These are phyloP conservation scores for Glaciozyma antarctica DNA, from an alignment of 768 basidiomycete species.

Conservation along the genomic window DNA sequence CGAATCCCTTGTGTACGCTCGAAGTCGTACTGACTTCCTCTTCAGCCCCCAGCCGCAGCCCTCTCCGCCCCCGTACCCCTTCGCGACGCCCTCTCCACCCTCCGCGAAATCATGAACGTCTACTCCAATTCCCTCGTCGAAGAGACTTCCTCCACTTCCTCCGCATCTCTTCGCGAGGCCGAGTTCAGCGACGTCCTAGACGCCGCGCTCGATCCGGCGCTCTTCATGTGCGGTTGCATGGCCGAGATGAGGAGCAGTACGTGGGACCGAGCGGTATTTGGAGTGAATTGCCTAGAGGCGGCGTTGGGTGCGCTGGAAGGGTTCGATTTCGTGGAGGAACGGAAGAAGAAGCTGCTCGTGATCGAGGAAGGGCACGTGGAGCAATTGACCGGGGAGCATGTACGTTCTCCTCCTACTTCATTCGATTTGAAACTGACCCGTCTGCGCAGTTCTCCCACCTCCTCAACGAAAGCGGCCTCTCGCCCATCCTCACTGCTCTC, in stretches of 20 bases:
- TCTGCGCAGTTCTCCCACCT: constrained; percentile 39
- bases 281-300: constrained; percentile 75
- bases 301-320: constrained; percentile 54
- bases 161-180: constrained; percentile 35
- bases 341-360: constrained; percentile 52
- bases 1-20: not conserved
- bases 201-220: constrained; percentile 71
- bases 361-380: constrained; percentile 56
- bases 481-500: constrained; percentile 40
- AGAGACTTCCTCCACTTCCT: constrained; percentile 40
- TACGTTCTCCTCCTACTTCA: constrained; percentile 42
- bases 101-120: constrained; percentile 80
- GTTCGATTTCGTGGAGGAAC: constrained; percentile 51
- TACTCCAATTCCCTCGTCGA: constrained; percentile 77
- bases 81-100: constrained; percentile 69
- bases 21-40: constrained; percentile 33
- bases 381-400: constrained; percentile 70
- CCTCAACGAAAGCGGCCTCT: constrained; percentile 43
- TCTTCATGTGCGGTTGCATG: constrained; percentile 61
- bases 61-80: constrained; percentile 66
- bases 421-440: not conserved
- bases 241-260: constrained; percentile 49
- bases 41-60: constrained; percentile 50
- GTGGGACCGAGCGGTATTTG: constrained; percentile 77
- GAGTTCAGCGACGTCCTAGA: constrained; percentile 68